These are phyloP conservation scores for Cladosporium sp. DNA, from an alignment of 2,329 filamentous ascomycete species.

Conservation along the genomic window DNA sequence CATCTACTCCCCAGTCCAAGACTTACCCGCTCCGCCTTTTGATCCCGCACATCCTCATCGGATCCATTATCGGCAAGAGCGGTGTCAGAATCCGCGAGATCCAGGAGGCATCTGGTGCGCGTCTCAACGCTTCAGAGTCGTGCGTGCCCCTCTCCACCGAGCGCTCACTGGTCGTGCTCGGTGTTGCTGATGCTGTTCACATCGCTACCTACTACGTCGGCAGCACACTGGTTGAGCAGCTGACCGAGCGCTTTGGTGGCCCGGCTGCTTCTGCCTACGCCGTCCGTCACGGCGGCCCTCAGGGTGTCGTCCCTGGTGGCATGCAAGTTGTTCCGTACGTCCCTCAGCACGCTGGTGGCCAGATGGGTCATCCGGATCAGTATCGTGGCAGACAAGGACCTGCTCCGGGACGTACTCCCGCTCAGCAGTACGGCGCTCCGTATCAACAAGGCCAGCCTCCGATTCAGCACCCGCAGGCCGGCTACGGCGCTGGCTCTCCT, in stretches of 20 bases:
- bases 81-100: constrained; percentile 96
- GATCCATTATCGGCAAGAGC: constrained; percentile 96
- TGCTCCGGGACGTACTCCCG: constrained; percentile 66
- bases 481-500: constrained; percentile 65
- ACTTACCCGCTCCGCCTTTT: constrained; percentile 94
- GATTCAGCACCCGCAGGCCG: constrained; percentile 50
- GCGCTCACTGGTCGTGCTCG: constrained; percentile 94
- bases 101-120: constrained; percentile 92
- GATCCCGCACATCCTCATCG: constrained; percentile 94
- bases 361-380: constrained; percentile 86
- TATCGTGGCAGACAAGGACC: constrained; percentile 67
- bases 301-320: constrained; percentile 88
- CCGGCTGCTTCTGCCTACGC: constrained; percentile 97
- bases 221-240: constrained; percentile 93
- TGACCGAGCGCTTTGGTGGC: constrained; percentile 93
- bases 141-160: constrained; percentile 93
- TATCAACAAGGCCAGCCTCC: constrained; percentile 61
- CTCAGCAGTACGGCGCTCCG: constrained; percentile 49
- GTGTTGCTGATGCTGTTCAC: constrained; percentile 95
- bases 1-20: constrained; percentile 91
- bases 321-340: constrained; percentile 99
- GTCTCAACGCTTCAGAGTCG: constrained; percentile 92
- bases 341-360: constrained; percentile 85
- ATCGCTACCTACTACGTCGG: constrained; percentile 99
- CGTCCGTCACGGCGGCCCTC: constrained; percentile 86